Base-by-base conservation (phyloP, 140 eudicot genomes). In the Oenanthe javanica region DNA sequence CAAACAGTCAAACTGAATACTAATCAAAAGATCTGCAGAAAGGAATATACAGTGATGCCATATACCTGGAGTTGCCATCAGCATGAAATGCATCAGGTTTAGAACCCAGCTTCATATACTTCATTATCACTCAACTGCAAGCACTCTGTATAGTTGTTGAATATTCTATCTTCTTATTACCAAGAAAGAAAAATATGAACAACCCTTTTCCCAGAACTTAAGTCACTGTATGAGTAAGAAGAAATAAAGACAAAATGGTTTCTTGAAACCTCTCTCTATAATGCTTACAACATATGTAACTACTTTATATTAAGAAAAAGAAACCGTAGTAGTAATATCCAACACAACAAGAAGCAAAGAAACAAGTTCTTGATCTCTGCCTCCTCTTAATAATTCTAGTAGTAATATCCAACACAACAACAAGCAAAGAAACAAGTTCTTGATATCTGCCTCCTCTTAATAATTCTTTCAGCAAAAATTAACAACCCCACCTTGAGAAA, bases 71-170 rank as follows among this genome's bases (percentile, higher is more conserved):
- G 82, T 78, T 84, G 43, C 96, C 94, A n/a, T 92, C 82, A 50
- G 87, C 21, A 21, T 86, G 93, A 82, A 94, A 94, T 38, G 91
- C 85, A 82, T 94, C 98, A 80, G 98, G 98, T 83, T 92, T 94
- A 9, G 98, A 92, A 6, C 98, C 98, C 83, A 94, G 82, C 80
- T 94, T 94, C 98, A 94, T 94, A 64, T 87, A 89, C 97, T 94
- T 94, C 98, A 94, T 94, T 21, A 80, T 86, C 10, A 63, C 75
- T 25, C 40, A 36, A 74, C 12, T 1, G 55, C 36, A 78, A 78
- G n/a, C 52, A 31, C 10, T 46, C 38, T 38, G 57, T 10, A 59
- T 5, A 8, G 1, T 43, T 40, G 36, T 42, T 36, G 40, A 23
- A 9, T 23, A 31, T 0, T 31, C 38, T 27, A 31, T 36, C 4